phyloP scores from a whole-genome alignment of 2,329 filamentous ascomycete species.

The Penicillium sp. region DNA sequence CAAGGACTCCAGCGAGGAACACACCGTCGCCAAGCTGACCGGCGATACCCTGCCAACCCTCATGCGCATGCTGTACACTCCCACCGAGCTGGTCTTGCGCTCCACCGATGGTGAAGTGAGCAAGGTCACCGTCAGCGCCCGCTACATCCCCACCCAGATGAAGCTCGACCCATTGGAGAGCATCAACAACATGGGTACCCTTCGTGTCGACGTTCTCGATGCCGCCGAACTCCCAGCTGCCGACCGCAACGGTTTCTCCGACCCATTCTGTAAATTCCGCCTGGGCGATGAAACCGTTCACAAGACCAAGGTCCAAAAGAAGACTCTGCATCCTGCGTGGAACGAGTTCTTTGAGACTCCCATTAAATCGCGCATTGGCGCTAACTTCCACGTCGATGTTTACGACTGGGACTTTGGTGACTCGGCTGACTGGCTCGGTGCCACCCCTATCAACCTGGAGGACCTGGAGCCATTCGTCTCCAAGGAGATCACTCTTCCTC shows the following conservation, averaged over 20 bases:
- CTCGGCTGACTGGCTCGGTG: slow-evolving; percentile 87
- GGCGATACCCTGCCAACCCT: slow-evolving; percentile 86
- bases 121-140: slow-evolving; percentile 86
- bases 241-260: slow-evolving; percentile 94
- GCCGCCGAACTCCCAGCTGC: slow-evolving; percentile 85
- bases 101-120: slow-evolving; percentile 73
- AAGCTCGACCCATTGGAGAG: slow-evolving; percentile 89
- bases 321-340: slow-evolving; percentile 92
- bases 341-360: slow-evolving; percentile 91
- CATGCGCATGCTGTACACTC: slow-evolving; percentile 88
- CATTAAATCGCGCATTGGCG: slow-evolving; percentile 79
- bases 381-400: slow-evolving; percentile 79
- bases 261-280: slow-evolving; percentile 94
- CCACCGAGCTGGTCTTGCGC: slow-evolving; percentile 77
- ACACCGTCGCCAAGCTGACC: slow-evolving; percentile 76
- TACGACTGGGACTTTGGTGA: slow-evolving; percentile 98
- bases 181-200: slow-evolving; percentile 97
- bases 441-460: slow-evolving; percentile 72
- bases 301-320: slow-evolving; percentile 96
- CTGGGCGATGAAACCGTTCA: slow-evolving; percentile 86
- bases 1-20: slow-evolving; percentile 67
- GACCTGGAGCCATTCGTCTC: slow-evolving; percentile 81
- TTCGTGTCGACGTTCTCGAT: slow-evolving; percentile 91
- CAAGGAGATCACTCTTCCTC: slow-evolving; percentile 69
- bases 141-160: slow-evolving; percentile 95